A percentile compares a stretch with the other conserved stretches of the same genome.
Conservation (phyloP, 305 asterid species). For the Fraxinus xanthoxyloides region DNA sequence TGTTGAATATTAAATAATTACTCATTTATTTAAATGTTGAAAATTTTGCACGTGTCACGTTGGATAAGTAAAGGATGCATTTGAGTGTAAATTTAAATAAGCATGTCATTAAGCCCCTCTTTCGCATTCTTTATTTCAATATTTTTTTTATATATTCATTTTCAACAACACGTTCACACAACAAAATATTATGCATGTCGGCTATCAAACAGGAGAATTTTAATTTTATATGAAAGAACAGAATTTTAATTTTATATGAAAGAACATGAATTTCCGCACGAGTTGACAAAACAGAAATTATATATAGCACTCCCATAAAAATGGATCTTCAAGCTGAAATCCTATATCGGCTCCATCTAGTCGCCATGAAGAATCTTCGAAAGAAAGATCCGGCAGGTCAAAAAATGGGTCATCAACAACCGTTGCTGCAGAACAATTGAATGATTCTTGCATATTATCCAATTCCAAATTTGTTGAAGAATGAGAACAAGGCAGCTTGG, state of each 20-base stretch:
- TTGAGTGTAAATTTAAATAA: too few relatives aligned
- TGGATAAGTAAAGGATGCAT: too few relatives aligned
- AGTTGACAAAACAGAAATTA: background rate
- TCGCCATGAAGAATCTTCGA: slow-evolving; percentile 55
- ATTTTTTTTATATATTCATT: too few relatives aligned
- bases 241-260: background rate
- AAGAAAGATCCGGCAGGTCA: slow-evolving; percentile 71
- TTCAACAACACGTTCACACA: too few relatives aligned
- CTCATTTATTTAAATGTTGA: background rate
- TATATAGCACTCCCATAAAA: slow-evolving; percentile 47
- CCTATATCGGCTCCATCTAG: slow-evolving; percentile 54
- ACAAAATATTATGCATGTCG: too few relatives aligned
- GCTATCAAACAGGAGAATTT: background rate
- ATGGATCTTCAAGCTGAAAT: slow-evolving; percentile 74
- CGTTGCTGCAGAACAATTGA: slow-evolving; percentile 39
- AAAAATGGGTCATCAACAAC: slow-evolving; percentile 71
- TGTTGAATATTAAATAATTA: background rate
- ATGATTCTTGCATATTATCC: slow-evolving; percentile 23
- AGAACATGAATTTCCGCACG: background rate
- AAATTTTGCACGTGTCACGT: too few relatives aligned
- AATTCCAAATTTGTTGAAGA: slow-evolving; percentile 43
- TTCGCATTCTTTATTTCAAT: too few relatives aligned
- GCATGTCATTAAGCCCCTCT: background rate
- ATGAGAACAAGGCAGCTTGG: slow-evolving; percentile 29
- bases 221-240: background rate